Evolutionary conservation across 2,329 filamentous ascomycete genomes (phyloP).

Genomic region (Talaromyces albobiverticillius): DNA sequence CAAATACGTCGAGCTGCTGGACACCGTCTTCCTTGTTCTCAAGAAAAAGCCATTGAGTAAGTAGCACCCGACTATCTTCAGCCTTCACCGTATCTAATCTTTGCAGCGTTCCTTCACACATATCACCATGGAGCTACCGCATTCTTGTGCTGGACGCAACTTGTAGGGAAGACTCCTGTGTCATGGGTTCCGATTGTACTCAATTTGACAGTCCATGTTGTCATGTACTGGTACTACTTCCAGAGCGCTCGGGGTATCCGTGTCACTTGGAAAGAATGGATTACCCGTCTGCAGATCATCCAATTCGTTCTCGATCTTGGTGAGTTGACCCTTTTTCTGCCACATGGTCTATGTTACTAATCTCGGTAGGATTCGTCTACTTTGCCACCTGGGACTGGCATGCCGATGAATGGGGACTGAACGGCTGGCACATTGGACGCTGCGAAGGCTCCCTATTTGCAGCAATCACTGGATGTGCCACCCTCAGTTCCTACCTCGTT

Average conservation of each 20-base stretch:
- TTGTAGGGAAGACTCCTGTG: conserved; percentile 80
- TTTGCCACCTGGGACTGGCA: conserved; percentile 95
- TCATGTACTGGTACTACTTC: conserved; percentile 99
- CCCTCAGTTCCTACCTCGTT: conserved; percentile 83
- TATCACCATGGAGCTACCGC: conserved; percentile 94
- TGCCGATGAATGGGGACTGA: conserved; percentile 73
- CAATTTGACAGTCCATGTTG: conserved; percentile 84
- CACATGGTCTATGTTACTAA: neutral
- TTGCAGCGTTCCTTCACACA: conserved; percentile 79
- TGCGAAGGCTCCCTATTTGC: conserved; percentile 93
- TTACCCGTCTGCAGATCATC: conserved; percentile 87
- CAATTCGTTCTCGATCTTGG: conserved; percentile 93
- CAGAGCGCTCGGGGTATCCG: conserved; percentile 85
- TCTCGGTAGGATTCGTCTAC: conserved; percentile 74
- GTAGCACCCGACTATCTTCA: neutral
- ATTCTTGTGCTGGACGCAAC: conserved; percentile 89
- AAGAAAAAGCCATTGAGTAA: conserved; percentile 88
- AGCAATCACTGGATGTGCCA: conserved; percentile 80
- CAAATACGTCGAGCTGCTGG: conserved; percentile 87
- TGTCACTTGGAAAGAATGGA: conserved; percentile 98
- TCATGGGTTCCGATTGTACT: conserved; percentile 88
- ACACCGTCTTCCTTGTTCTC: conserved; percentile 89
- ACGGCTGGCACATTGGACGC: conserved; percentile 68
- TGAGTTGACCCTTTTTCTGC: conserved; percentile 44
- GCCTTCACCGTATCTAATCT: too few species aligned